phyloP scores from a whole-genome alignment of 768 basidiomycete genomes.

The Dentipellis sp. region DNA sequence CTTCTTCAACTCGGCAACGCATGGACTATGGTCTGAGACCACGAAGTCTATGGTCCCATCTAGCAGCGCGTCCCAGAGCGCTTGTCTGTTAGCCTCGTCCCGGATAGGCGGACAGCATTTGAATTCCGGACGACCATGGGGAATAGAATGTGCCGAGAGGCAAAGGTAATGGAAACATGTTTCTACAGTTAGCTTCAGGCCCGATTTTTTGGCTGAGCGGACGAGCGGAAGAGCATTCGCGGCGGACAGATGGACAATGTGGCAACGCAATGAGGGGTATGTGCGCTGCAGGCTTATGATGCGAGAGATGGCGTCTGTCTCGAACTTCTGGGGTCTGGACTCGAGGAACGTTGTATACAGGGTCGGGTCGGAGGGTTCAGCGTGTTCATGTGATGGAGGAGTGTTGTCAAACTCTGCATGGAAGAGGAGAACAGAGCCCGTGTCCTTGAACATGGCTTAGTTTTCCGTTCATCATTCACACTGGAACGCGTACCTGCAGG shows the following conservation, averaged over 20 bases:
- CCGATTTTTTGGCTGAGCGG: constrained; percentile 52
- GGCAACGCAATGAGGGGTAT: constrained; percentile 67
- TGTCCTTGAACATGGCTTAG: constrained; percentile 35
- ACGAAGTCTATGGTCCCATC: constrained; percentile 86
- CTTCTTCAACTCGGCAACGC: constrained; percentile 72
- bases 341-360: constrained; percentile 75
- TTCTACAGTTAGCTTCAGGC: constrained; percentile 78
- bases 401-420: constrained; percentile 79
- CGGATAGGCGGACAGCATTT: constrained; percentile 97
- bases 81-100: constrained; percentile 56
- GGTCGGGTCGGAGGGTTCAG: constrained; percentile 31
- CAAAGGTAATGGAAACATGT: constrained; percentile 97
- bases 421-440: constrained; percentile 70
- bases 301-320: constrained; percentile 72
- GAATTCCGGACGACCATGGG: constrained; percentile 72
- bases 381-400: constrained; percentile 15
- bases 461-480: neutral
- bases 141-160: constrained; percentile 64
- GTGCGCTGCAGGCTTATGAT: constrained; percentile 55
- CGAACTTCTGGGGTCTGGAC: constrained; percentile 76
- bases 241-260: constrained; percentile 94
- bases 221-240: constrained; percentile 73
- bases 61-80: constrained; percentile 72
- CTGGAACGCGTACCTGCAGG: constrained; percentile 44
- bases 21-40: constrained; percentile 95